Evolutionary conservation across 352 stramenopile species (phyloP), one percentile per base, ranked within the genome.

Genomic region (Blastocystis sp.): DNA sequence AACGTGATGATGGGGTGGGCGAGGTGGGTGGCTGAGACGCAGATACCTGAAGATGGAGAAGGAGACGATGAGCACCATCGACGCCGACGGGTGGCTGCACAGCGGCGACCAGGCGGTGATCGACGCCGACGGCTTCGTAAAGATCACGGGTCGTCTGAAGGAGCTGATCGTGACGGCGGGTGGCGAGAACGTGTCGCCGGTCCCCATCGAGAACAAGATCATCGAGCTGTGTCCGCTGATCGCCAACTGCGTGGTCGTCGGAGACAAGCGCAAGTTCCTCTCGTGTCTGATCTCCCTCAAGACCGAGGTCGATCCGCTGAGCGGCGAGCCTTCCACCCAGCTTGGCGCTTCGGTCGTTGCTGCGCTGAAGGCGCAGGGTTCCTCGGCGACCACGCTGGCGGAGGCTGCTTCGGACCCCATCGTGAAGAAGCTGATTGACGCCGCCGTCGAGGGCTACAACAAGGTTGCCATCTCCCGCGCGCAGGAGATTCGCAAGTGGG

Each of bases 141-240:
- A 87, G 49, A 97, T 97, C 84, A 97, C 94, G 21, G 94, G 94
- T 27, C 93, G 94, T 72, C 97, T 97, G 89, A 97, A 97, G 89
- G 94, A 97, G 88, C 87, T 97, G 29, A 94, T 97, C 73, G 93
- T 96, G 84, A 97, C 93, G 57, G 94, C 94, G 18, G 94, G 94
- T 87, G 94, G 94, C 36, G 94, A 97, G 88, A 97, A 97, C 89
- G 90, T 97, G 14, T 90, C 94, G 34, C 94, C 94, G 57, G 93
- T 96, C 7, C 89, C 94, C 34, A 93, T 97, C 86, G 93, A 97
- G 84, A 91, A 97, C 86, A 91, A 89, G 29, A 88, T 97, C 42
- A 97, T 97, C 89, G 90, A 93, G 56, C 91, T 94, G 69, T 87
- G 96, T 9, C 89, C 90, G 49, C 67, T 92, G 49, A 88, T 97